These are phyloP conservation scores for Hemerocallis citrina DNA, from an alignment of 106 monocot genomes.

Conservation along the genomic window DNA sequence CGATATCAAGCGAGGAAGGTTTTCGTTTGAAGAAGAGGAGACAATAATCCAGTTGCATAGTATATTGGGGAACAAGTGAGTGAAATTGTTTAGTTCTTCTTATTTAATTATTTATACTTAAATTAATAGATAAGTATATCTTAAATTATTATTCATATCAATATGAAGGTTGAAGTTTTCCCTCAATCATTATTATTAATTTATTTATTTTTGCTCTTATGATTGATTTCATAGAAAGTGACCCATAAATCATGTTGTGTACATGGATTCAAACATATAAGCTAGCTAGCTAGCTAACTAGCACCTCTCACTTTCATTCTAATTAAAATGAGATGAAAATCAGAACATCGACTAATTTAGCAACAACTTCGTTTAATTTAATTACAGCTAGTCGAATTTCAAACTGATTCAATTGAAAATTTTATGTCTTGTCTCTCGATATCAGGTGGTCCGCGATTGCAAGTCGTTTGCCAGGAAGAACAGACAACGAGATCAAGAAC, in stretches of 20 bases:
- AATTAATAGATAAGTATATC: not conserved
- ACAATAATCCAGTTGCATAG: constrained; percentile 62
- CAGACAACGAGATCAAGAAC: constrained; percentile 76
- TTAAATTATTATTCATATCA: no score
- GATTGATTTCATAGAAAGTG: not conserved
- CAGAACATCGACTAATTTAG: no score
- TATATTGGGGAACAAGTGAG: constrained; percentile 66
- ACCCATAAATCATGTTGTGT: not conserved
- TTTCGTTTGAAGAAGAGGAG: constrained; percentile 73
- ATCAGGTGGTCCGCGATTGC: constrained; percentile 72
- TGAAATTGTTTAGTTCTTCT: not conserved
- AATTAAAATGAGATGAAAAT: no score
- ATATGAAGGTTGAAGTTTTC: not conserved
- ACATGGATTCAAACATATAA: no score
- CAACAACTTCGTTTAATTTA: no score
- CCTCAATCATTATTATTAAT: not conserved
- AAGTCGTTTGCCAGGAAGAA: constrained; percentile 54
- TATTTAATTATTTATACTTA: not conserved
- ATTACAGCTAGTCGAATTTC: no score
- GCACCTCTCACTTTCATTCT: no score
- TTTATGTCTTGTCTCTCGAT: not conserved
- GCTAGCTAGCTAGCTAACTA: no score
- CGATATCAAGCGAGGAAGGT: constrained; percentile 66
- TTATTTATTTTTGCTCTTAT: not conserved
- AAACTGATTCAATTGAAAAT: not conserved